Percentiles rank a stretch among this genome's conserved stretches.
Evolutionary conservation across 2,329 filamentous ascomycete species (phyloP).

Genomic region (Xylaria polymorpha): DNA sequence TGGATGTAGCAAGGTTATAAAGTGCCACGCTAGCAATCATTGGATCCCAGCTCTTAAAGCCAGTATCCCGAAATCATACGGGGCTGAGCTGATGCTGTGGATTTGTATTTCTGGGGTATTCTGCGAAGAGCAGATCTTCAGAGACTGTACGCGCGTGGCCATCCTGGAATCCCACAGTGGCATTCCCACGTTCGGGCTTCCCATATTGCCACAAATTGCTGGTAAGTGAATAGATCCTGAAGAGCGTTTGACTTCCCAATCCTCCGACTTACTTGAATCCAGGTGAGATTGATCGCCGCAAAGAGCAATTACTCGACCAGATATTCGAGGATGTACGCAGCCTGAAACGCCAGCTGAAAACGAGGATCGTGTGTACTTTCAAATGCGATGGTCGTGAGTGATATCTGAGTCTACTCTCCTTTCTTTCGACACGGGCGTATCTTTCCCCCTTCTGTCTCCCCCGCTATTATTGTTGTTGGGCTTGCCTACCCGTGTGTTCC

Average conservation of each 20-base stretch:
- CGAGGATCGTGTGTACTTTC: not conserved
- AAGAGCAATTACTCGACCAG: not conserved
- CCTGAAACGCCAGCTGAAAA: too few species aligned
- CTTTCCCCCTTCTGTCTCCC: not conserved
- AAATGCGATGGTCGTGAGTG: conserved; percentile 9
- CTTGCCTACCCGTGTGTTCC: too few species aligned
- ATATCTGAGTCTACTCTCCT: not conserved
- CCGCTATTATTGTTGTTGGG: not conserved
- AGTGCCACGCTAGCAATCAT: not conserved
- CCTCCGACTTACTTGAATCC: not conserved
- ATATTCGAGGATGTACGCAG: not conserved
- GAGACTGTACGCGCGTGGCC: conserved; percentile 10
- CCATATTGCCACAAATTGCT: not conserved
- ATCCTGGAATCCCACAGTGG: not conserved
- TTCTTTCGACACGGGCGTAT: too few species aligned
- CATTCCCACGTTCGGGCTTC: not conserved
- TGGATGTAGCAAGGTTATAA: conserved; percentile 4
- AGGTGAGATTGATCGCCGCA: not conserved
- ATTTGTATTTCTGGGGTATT: conserved; percentile 18
- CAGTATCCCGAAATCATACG: not conserved
- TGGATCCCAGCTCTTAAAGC: conserved; percentile 5
- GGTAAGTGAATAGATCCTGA: not conserved
- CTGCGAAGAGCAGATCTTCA: not conserved
- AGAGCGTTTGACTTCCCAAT: not conserved
- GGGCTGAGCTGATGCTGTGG: not conserved